Evolutionary conservation across 1,139 yeast species (phyloP).

Genomic region (Blastobotrys illinoisensis): DNA sequence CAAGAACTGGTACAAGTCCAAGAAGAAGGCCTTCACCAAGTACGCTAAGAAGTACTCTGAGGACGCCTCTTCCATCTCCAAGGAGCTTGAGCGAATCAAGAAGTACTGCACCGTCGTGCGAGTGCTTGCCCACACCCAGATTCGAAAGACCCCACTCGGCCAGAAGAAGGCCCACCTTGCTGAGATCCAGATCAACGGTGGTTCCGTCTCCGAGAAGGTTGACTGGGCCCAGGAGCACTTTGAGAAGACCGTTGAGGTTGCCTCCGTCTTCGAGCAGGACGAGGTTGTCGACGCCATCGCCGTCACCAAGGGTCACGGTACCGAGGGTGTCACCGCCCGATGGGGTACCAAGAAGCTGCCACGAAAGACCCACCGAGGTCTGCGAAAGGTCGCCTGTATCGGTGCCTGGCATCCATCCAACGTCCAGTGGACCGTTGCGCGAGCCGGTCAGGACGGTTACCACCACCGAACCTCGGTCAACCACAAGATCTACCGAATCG

Average conservation of each 20-base stretch:
- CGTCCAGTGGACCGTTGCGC: slow-evolving; percentile 99
- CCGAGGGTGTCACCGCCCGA: slow-evolving; percentile 99
- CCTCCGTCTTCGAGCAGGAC: slow-evolving; percentile 95
- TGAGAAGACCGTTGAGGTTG: slow-evolving; percentile 96
- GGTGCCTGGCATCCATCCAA: slow-evolving; percentile 99
- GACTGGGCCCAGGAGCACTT: slow-evolving; percentile 99
- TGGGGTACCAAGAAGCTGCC: slow-evolving; percentile 99
- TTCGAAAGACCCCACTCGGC: slow-evolving; percentile 97
- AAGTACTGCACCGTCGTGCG: slow-evolving; percentile 99
- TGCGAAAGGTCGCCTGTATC: slow-evolving; percentile 99
- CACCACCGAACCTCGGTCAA: slow-evolving; percentile 99
- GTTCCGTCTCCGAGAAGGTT: slow-evolving; percentile 94
- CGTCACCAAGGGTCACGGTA: slow-evolving; percentile 99
- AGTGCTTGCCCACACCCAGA: slow-evolving; percentile 98
- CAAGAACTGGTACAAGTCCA: slow-evolving; percentile 99
- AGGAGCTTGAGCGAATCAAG: slow-evolving; percentile 97
- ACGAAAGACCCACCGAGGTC: slow-evolving; percentile 99
- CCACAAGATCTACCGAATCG: slow-evolving; percentile 99
- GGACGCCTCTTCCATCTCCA: slow-evolving; percentile 83
- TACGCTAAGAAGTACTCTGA: slow-evolving; percentile 98
- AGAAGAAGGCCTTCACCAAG: slow-evolving; percentile 99
- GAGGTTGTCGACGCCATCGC: slow-evolving; percentile 98
- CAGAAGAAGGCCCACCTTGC: slow-evolving; percentile 99
- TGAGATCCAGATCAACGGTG: slow-evolving; percentile 99
- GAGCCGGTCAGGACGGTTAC: slow-evolving; percentile 99